A percentile compares a stretch with the other conserved stretches of the same genome.
These are phyloP conservation scores for Xylariaceae sp. DNA, from an alignment of 2,329 filamentous ascomycete genomes.

Conservation along the genomic window DNA sequence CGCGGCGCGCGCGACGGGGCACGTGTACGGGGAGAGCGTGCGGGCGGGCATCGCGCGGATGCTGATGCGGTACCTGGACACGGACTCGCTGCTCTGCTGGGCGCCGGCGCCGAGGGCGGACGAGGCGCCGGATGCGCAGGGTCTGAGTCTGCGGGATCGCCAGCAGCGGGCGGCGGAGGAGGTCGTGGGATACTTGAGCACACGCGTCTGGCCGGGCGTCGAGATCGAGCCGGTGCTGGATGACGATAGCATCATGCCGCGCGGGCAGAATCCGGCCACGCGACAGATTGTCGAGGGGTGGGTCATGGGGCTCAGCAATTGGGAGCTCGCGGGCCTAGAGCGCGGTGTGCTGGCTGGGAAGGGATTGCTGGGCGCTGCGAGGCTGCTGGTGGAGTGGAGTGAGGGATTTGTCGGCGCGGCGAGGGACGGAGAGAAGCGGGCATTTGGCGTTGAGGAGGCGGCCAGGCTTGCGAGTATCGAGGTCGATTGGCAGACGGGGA, in stretches of 20 bases:
- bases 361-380: constrained; percentile 71
- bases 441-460: constrained; percentile 80
- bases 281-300: constrained; percentile 73
- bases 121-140: constrained; percentile 33
- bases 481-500: constrained; percentile 81
- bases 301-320: constrained; percentile 67
- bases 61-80: constrained; percentile 82
- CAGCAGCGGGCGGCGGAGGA: constrained; percentile 68
- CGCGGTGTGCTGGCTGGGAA: constrained; percentile 80
- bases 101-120: constrained; percentile 52
- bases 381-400: constrained; percentile 85
- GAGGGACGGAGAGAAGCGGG: constrained; percentile 24
- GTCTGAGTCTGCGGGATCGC: constrained; percentile 62
- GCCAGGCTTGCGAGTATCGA: constrained; percentile 74
- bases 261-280: constrained; percentile 69
- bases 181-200: constrained; percentile 67
- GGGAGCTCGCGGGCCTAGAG: constrained; percentile 84
- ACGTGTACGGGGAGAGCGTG: constrained; percentile 33
- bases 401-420: constrained; percentile 54
- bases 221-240: constrained; percentile 78
- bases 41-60: constrained; percentile 61
- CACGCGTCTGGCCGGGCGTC: constrained; percentile 78
- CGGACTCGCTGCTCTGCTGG: constrained; percentile 92
- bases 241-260: constrained; percentile 69
- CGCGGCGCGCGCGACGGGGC: constrained; percentile 32